phyloP scores from a whole-genome alignment of 345 rosid genomes.

The Dipteronia dyeriana region DNA sequence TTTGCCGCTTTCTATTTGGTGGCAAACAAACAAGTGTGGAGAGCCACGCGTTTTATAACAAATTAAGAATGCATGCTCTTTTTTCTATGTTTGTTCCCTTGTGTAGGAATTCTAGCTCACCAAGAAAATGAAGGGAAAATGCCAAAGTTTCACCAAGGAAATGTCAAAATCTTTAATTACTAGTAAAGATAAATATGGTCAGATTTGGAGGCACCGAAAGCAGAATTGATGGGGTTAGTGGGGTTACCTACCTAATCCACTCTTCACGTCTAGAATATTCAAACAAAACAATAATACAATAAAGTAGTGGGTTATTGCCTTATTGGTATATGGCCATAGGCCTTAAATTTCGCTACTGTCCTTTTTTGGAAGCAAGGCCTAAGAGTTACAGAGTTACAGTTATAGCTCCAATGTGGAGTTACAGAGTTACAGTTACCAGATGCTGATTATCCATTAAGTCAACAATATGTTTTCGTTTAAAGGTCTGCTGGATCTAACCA shows the following conservation, averaged over 20 bases:
- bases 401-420: neutral
- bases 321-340: neutral
- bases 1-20: no score
- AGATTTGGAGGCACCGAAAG: conserved; percentile 24
- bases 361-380: neutral
- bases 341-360: neutral
- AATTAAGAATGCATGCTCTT: no score
- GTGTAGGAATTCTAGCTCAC: no score
- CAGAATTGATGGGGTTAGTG: neutral
- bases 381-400: no score
- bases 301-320: neutral
- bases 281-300: no score
- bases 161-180: neutral
- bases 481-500: no score
- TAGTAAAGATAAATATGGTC: conserved; percentile 7
- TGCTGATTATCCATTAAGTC: neutral
- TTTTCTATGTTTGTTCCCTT: no score
- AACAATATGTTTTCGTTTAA: neutral
- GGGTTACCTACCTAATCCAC: neutral
- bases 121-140: neutral
- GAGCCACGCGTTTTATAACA: no score
- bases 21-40: no score
- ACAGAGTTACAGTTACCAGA: neutral
- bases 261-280: no score
- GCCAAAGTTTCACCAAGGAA: neutral